Percentiles rank a stretch among this genome's conserved stretches.
These are phyloP conservation scores for Zangia roseola DNA, from an alignment of 768 basidiomycete species.

Conservation along the genomic window DNA sequence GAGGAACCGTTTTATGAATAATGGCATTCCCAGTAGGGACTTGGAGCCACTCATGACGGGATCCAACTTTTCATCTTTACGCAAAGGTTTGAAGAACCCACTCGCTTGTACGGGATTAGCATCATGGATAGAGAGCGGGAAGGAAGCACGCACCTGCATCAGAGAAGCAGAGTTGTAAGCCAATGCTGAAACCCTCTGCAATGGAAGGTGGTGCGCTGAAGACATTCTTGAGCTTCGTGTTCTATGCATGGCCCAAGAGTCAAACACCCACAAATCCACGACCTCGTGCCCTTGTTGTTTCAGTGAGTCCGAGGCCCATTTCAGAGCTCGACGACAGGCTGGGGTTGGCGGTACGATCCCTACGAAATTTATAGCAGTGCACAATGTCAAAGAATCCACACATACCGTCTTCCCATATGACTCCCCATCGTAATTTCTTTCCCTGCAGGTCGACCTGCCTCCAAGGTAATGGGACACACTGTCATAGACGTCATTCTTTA, in stretches of 20 bases:
- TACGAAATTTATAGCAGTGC: slow-evolving; percentile 5
- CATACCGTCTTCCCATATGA: slow-evolving; percentile 44
- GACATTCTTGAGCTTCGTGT: not conserved
- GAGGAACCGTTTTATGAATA: slow-evolving; percentile 43
- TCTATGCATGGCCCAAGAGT: not conserved
- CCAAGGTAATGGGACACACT: slow-evolving; percentile 47
- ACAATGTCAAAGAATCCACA: not conserved
- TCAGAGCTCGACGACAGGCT: slow-evolving; percentile 39
- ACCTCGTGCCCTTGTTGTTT: slow-evolving; percentile 39
- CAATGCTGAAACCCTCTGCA: slow-evolving; percentile 48
- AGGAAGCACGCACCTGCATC: slow-evolving; percentile 45
- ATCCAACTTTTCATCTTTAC: slow-evolving; percentile 37
- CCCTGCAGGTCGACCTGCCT: slow-evolving; percentile 32
- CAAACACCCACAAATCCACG: slow-evolving; percentile 35
- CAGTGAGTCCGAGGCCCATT: slow-evolving; percentile 34
- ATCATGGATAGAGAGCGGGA: not conserved
- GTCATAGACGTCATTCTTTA: not conserved
- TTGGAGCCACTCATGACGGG: slow-evolving; percentile 26
- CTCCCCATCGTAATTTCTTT: slow-evolving; percentile 39
- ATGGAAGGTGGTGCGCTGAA: slow-evolving; percentile 46
- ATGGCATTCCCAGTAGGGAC: slow-evolving; percentile 26
- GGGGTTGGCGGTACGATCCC: slow-evolving; percentile 40
- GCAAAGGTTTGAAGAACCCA: slow-evolving; percentile 38
- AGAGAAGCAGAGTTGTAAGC: slow-evolving; percentile 54
- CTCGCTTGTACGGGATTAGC: slow-evolving; percentile 34